Conservation (phyloP, 2,329 filamentous ascomycete species). For the Fusarium sublunatum region DNA sequence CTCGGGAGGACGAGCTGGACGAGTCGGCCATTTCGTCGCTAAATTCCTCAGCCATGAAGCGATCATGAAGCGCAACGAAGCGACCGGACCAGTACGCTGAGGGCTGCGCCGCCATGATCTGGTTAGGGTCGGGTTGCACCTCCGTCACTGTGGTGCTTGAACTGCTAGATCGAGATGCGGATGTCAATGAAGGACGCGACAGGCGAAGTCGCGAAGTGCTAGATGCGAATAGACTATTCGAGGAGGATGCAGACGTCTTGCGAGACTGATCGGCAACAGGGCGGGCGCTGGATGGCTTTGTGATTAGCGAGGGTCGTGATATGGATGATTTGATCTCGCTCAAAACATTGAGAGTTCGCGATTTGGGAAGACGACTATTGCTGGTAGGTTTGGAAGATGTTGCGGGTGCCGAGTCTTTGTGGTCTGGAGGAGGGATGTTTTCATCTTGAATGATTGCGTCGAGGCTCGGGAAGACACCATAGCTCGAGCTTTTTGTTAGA, state of each 20-base stretch:
- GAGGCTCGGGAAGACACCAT: conserved; percentile 19
- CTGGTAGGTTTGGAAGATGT: neutral
- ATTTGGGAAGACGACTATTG: conserved; percentile 55
- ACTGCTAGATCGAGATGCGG: conserved; percentile 32
- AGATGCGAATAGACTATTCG: conserved; percentile 28
- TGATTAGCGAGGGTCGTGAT: conserved; percentile 50
- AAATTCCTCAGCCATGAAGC: conserved; percentile 48
- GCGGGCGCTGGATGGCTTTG: conserved; percentile 31
- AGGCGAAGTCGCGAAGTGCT: conserved; percentile 38
- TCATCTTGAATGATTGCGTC: conserved; percentile 42
- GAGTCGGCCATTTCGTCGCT: conserved; percentile 15
- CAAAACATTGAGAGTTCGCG: conserved; percentile 58
- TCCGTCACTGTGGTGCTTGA: conserved; percentile 30
- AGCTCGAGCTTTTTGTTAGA: conserved; percentile 27
- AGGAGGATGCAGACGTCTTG: conserved; percentile 36
- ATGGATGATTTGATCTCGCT: conserved; percentile 60
- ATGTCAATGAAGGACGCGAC: conserved; percentile 33
- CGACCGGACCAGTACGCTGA: conserved; percentile 72
- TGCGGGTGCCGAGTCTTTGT: conserved; percentile 3
- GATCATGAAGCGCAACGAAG: conserved; percentile 67
- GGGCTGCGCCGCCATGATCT: conserved; percentile 57
- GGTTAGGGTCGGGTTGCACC: conserved; percentile 39
- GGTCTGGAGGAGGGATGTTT: conserved; percentile 38
- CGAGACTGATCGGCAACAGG: conserved; percentile 25
- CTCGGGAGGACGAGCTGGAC: neutral